Evolutionary conservation across 2,329 filamentous ascomycete genomes (phyloP), one percentile per base, ranked within the genome.

Genomic region (Colletotrichum sidae): DNA sequence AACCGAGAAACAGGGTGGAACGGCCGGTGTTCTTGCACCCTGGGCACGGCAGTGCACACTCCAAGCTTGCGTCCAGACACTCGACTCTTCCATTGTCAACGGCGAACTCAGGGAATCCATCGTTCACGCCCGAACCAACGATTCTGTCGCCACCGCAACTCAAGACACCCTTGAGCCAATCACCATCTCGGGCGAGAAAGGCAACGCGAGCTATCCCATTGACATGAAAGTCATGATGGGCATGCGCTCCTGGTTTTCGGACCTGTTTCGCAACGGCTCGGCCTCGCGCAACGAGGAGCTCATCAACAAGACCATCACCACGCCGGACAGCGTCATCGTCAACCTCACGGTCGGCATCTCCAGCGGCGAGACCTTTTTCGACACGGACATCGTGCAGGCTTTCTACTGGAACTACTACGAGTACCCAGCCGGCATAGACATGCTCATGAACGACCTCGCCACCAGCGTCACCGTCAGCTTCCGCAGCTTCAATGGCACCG

Each of bases 361-460:
- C 2, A 72, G 69, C 8, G 74, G 75, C 11, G 69, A 70, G 47
- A 77, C 73, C 5, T 75, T 75, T 61, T 76, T 76, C 67, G 75
- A 76, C 57, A 75, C 72, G 1, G 77, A 79, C 56, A 72, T 78
- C 51, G 75, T 78, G 12, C 76, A 77, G 34, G 76, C 76, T 2
- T 78, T 79, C 53, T 79, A 78, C 69, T 78, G 75, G 76, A 77
- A 77, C 65, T 78, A 79, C 70, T 78, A 78, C 69, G 70, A 78
- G 56, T 78, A 78, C 47, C 66, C 70, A 1, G 37, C 65, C 11
- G 77, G 77, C 0, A 66, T 79, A 3, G 73, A 75, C 54, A 71
- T 76, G 68, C 71, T 78, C n/a, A 72, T 79, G 69, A 59, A 60
- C 37, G 77, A 78, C 64, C 70, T 76, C 25, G 72, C 75, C 17